phyloP scores from a whole-genome alignment of 768 basidiomycete genomes.

The Serpula lacrymans region DNA sequence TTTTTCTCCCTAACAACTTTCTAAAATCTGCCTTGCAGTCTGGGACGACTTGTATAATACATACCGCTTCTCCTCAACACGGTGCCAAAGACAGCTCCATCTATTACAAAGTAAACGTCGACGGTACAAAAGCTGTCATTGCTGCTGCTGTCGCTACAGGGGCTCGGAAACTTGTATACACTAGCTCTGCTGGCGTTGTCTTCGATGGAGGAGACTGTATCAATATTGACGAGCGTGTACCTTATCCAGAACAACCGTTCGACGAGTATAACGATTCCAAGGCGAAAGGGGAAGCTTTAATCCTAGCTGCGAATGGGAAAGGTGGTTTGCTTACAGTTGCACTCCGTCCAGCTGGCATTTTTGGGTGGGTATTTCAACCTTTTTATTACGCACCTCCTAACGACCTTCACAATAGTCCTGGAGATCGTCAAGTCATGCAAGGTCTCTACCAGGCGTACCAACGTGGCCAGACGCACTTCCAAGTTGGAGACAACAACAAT shows the following conservation, averaged over 20 bases:
- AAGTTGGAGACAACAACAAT: slow-evolving; percentile 92
- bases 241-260: slow-evolving; percentile 66
- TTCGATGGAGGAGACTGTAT: slow-evolving; percentile 81
- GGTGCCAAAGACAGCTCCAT: slow-evolving; percentile 64
- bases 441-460: slow-evolving; percentile 80
- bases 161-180: slow-evolving; percentile 89
- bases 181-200: slow-evolving; percentile 87
- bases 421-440: slow-evolving; percentile 82
- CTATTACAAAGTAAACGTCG: slow-evolving; percentile 92
- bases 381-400: slow-evolving; percentile 1
- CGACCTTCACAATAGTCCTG: slow-evolving; percentile 53
- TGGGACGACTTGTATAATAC: slow-evolving; percentile 86
- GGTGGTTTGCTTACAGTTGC: slow-evolving; percentile 85
- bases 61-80: slow-evolving; percentile 86
- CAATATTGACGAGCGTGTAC: slow-evolving; percentile 85
- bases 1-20: too few relatives aligned
- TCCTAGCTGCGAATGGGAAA: slow-evolving; percentile 84
- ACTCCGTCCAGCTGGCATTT: slow-evolving; percentile 90
- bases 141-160: slow-evolving; percentile 69
- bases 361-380: slow-evolving; percentile 59
- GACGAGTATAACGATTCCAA: slow-evolving; percentile 97
- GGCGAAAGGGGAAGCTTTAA: slow-evolving; percentile 78
- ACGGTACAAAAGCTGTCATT: slow-evolving; percentile 84
- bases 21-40: slow-evolving; percentile 43
- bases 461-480: slow-evolving; percentile 83